Evolutionary conservation across 2,329 filamentous ascomycete species (phyloP).

Genomic region (Salinomyces thailandicus): DNA sequence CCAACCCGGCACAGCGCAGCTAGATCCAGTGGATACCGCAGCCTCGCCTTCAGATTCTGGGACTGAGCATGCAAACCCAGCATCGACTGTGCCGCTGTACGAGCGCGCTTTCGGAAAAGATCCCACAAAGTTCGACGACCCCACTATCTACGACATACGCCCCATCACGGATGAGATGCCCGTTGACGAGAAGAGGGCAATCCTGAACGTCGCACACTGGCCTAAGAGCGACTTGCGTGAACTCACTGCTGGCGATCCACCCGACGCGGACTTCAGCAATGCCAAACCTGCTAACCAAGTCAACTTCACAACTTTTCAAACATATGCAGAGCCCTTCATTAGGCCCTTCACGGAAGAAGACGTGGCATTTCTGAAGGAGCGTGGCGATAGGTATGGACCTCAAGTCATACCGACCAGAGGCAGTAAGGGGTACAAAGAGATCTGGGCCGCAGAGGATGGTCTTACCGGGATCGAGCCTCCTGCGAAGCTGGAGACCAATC

Average conservation of each 20-base stretch:
- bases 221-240: constrained; percentile 71
- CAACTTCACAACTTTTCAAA: constrained; percentile 83
- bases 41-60: constrained; percentile 49
- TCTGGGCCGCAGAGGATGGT: constrained; percentile 92
- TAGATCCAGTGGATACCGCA: constrained; percentile 48
- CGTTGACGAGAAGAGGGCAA: constrained; percentile 74
- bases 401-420: constrained; percentile 81
- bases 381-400: constrained; percentile 68
- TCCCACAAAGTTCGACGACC: constrained; percentile 80
- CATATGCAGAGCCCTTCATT: constrained; percentile 86
- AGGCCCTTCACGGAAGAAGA: constrained; percentile 86
- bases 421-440: constrained; percentile 73
- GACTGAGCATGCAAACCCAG: constrained; percentile 45
- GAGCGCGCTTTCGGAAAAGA: constrained; percentile 81
- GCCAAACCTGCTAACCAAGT: constrained; percentile 92
- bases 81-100: constrained; percentile 56
- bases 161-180: constrained; percentile 63
- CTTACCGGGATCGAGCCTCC: constrained; percentile 58
- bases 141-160: constrained; percentile 87
- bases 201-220: constrained; percentile 78
- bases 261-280: constrained; percentile 91
- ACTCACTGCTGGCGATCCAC: constrained; percentile 76
- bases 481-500: constrained; percentile 53
- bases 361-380: constrained; percentile 78
- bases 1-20: constrained; percentile 19